A percentile compares a stretch with the other conserved stretches of the same genome.
Evolutionary conservation across 768 basidiomycete genomes (phyloP).

Genomic region (Leccinum aurantiacum): DNA sequence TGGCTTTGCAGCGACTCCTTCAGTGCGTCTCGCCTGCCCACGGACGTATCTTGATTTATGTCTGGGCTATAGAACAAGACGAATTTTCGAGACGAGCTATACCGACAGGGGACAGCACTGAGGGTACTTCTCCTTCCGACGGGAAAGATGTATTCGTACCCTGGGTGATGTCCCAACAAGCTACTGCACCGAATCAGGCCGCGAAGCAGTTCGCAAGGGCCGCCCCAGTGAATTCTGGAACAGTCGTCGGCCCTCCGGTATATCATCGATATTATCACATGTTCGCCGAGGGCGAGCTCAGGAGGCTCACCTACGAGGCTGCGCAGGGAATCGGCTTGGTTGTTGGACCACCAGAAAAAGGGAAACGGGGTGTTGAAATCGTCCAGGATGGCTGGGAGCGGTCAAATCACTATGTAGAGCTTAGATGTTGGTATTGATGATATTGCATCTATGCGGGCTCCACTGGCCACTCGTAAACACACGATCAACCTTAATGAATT

Average conservation of each 20-base stretch:
- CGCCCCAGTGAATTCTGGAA: not conserved
- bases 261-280: conserved; percentile 96
- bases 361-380: conserved; percentile 56
- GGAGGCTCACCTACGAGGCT: conserved; percentile 58
- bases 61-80: conserved; percentile 97
- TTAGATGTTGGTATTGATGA: conserved; percentile 57
- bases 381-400: conserved; percentile 81
- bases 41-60: conserved; percentile 87
- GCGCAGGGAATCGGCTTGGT: conserved; percentile 54
- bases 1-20: conserved; percentile 51
- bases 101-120: conserved; percentile 23
- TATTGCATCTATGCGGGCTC: conserved; percentile 3
- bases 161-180: conserved; percentile 63
- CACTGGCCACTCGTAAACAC: conserved; percentile 5
- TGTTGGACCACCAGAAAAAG: conserved; percentile 40
- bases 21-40: conserved; percentile 62
- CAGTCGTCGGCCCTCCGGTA: conserved; percentile 34
- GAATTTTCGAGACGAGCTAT: conserved; percentile 75
- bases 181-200: conserved; percentile 18
- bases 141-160: conserved; percentile 90
- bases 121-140: conserved; percentile 2
- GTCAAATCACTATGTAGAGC: conserved; percentile 85
- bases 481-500: conserved; percentile 1
- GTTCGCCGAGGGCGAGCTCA: conserved; percentile 82
- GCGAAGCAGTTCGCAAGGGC: conserved; percentile 6